Evolutionary conservation across 2,329 filamentous ascomycete species (phyloP).

Genomic region (Coleophoma crateriformis): DNA sequence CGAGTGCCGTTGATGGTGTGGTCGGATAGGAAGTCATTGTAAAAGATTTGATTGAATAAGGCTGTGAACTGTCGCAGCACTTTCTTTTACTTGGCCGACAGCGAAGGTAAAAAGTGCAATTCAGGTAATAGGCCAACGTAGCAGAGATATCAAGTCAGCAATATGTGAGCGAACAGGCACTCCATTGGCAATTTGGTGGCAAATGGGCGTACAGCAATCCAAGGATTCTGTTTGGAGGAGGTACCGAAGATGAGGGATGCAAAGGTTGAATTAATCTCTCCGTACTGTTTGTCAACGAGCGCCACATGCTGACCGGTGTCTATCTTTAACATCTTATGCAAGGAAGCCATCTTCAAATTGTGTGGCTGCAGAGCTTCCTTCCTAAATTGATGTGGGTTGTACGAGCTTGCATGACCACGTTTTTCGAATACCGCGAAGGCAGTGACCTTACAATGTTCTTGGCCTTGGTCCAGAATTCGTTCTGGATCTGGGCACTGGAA

Average conservation of each 20-base stretch:
- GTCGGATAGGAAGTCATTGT: neutral
- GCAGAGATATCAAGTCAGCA: neutral
- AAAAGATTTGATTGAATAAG: neutral
- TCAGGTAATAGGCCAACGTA: neutral
- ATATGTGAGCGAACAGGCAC: too few relatives aligned
- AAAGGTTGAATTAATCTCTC: too few relatives aligned
- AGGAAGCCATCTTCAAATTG: too few relatives aligned
- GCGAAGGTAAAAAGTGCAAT: neutral
- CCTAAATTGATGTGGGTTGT: slow-evolving; percentile 4
- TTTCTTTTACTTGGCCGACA: neutral
- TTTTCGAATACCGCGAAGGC: slow-evolving; percentile 4
- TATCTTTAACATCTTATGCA: too few relatives aligned
- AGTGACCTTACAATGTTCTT: slow-evolving; percentile 9
- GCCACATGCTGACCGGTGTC: too few relatives aligned
- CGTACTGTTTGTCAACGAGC: too few relatives aligned
- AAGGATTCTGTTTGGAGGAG: too few relatives aligned
- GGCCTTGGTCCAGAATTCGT: slow-evolving; percentile 13
- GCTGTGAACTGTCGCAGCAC: neutral
- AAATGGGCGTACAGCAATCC: too few relatives aligned
- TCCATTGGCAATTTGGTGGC: too few relatives aligned
- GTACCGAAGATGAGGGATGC: too few relatives aligned
- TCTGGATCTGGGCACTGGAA: slow-evolving; percentile 25
- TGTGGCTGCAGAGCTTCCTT: too few relatives aligned
- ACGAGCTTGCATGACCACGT: slow-evolving; percentile 7
- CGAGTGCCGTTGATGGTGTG: neutral